These are phyloP conservation scores for Zygotorulaspora sp. DNA, from an alignment of 805 yeast species.

Conservation along the genomic window DNA sequence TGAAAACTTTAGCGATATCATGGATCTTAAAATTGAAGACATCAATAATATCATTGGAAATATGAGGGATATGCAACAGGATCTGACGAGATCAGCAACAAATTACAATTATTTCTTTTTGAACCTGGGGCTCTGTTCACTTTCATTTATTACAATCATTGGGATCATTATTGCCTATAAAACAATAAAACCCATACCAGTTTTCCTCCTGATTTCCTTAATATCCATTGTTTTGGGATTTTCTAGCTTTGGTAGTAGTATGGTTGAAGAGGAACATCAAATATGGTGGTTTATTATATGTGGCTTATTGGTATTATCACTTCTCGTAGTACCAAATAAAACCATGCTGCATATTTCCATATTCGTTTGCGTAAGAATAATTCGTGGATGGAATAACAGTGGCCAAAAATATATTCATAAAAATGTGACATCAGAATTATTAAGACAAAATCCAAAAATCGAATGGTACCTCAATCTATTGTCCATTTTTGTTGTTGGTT, in stretches of 20 bases:
- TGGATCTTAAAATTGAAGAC: constrained; percentile 10
- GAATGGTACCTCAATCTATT: constrained; percentile 47
- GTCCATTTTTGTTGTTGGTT: constrained; percentile 36
- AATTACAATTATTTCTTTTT: constrained; percentile 61
- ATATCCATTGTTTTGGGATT: constrained; percentile 41
- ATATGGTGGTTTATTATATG: constrained; percentile 83
- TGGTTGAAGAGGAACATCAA: constrained; percentile 94
- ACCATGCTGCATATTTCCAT: constrained; percentile 15
- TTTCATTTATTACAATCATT: constrained; percentile 13
- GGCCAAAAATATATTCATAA: constrained; percentile 74
- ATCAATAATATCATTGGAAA: constrained; percentile 32
- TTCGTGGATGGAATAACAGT: constrained; percentile 82
- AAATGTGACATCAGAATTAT: constrained; percentile 43
- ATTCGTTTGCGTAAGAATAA: constrained; percentile 44
- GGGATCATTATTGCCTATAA: constrained; percentile 7
- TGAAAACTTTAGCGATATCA: constrained; percentile 3
- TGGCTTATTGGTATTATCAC: constrained; percentile 24
- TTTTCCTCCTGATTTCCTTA: constrained; percentile 19
- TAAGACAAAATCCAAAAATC: constrained; percentile 35
- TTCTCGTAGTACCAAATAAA: constrained; percentile 8
- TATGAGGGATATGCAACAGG: constrained; percentile 46
- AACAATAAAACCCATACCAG: constrained; percentile 1
- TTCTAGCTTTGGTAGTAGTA: constrained; percentile 77
- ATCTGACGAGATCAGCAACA: constrained; percentile 58
- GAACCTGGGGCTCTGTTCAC: constrained; percentile 25